Evolutionary conservation across 2,329 filamentous ascomycete species (phyloP).

Genomic region (Xylariaceae sp.): DNA sequence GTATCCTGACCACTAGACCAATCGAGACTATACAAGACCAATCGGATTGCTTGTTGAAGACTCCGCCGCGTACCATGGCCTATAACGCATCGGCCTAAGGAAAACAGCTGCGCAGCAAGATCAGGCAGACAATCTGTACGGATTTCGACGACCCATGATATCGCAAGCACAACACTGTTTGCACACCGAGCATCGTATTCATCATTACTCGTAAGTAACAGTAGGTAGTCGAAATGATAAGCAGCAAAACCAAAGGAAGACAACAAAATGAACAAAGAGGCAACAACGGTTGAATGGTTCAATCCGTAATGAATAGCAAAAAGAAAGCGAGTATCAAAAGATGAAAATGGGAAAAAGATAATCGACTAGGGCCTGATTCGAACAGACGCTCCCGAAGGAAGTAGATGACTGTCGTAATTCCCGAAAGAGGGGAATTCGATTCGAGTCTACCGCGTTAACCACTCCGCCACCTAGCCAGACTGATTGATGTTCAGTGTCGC

Average conservation of each 20-base stretch:
- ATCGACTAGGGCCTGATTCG: conserved; percentile 2
- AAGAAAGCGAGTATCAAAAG: not conserved
- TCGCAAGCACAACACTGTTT: too few relatives aligned
- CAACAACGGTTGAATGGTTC: not conserved
- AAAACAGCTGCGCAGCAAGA: too few relatives aligned
- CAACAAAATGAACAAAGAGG: not conserved
- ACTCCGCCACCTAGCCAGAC: conserved; percentile 16
- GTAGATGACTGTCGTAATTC: not conserved
- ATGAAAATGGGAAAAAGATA: too few relatives aligned
- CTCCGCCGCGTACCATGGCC: too few relatives aligned
- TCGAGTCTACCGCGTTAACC: conserved; percentile 20
- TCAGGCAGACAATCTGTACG: too few relatives aligned
- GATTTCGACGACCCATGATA: too few relatives aligned
- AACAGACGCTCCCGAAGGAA: conserved; percentile 3
- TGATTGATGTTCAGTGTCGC: not conserved
- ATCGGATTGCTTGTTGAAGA: not conserved
- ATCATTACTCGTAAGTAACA: too few relatives aligned
- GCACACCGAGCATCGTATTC: too few relatives aligned
- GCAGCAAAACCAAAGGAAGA: too few relatives aligned
- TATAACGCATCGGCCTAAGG: not conserved
- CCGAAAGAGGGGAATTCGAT: not conserved
- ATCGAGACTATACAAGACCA: conserved; percentile 9
- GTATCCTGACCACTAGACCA: conserved; percentile 23
- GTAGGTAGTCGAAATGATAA: too few relatives aligned
- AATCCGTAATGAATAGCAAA: not conserved